phyloP scores from a whole-genome alignment of 2,329 filamentous ascomycete genomes.

The Chrysoporthe deuterocubensis region DNA sequence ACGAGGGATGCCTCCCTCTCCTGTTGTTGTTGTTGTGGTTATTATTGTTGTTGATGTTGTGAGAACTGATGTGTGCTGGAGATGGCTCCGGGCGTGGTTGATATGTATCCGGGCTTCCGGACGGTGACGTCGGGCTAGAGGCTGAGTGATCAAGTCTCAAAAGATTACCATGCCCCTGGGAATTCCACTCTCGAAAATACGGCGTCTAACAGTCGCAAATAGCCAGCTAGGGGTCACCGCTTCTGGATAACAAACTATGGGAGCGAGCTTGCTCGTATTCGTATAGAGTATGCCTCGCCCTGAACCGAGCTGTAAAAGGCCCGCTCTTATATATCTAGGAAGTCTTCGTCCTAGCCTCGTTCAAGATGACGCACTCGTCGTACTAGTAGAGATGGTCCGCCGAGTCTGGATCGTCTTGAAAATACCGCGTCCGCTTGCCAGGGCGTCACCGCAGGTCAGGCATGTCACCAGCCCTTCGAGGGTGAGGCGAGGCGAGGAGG shows the following conservation, averaged over 20 bases:
- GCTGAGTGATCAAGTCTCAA: conserved; percentile 3
- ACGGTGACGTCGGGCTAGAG: background rate
- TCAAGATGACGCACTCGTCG: background rate
- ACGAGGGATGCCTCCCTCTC: background rate
- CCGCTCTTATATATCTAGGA: background rate
- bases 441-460: background rate
- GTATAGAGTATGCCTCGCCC: background rate
- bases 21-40: background rate
- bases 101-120: background rate
- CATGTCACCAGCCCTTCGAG: background rate
- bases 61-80: background rate
- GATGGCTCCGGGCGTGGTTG: background rate
- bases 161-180: conserved; percentile 9
- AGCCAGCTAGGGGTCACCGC: background rate
- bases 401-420: background rate
- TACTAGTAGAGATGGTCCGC: background rate
- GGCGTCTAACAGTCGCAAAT: background rate
- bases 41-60: background rate
- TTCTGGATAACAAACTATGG: background rate
- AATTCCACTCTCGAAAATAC: conserved; percentile 9
- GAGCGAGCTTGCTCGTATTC: background rate
- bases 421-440: background rate
- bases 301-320: background rate
- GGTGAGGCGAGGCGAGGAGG: background rate
- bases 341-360: conserved; percentile 1